These are phyloP conservation scores for Aspergillus sp. DNA, from an alignment of 2,329 filamentous ascomycete genomes.

Conservation along the genomic window DNA sequence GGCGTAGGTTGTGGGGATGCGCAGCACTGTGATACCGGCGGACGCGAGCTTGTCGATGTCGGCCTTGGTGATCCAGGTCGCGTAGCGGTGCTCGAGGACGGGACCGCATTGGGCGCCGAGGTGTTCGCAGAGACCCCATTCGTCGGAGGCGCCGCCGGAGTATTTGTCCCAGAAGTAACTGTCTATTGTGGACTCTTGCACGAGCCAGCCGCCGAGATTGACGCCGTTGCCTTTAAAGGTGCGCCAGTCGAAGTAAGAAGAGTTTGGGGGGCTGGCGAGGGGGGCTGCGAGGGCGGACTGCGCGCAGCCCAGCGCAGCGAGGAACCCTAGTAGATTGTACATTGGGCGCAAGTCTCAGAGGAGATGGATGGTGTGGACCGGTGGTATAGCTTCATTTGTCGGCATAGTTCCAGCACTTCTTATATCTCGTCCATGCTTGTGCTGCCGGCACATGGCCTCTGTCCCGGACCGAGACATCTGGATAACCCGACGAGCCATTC, in stretches of 20 bases:
- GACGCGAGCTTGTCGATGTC: slow-evolving; percentile 18
- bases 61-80: slow-evolving; percentile 18
- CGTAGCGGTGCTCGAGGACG: slow-evolving; percentile 20
- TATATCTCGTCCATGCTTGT: not conserved
- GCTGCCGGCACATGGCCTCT: not conserved
- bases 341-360: not conserved
- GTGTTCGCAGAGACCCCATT: slow-evolving; percentile 25
- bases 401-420: not conserved
- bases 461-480: not conserved
- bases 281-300: slow-evolving; percentile 3
- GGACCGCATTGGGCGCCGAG: slow-evolving; percentile 16
- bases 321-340: not conserved
- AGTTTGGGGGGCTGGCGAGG: not conserved
- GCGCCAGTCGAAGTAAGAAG: slow-evolving; percentile 22
- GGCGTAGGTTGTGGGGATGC: slow-evolving; percentile 23
- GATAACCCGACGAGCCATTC: not conserved
- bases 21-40: slow-evolving; percentile 14
- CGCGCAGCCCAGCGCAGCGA: slow-evolving; percentile 2
- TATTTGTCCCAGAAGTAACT: slow-evolving; percentile 24
- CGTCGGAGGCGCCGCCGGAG: slow-evolving; percentile 23
- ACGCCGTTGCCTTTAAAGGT: slow-evolving; percentile 23
- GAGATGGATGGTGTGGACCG: too few relatives aligned
- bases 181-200: slow-evolving; percentile 29
- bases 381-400: not conserved
- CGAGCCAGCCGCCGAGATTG: slow-evolving; percentile 29